Conservation (phyloP, 2,329 filamentous ascomycete genomes). For the Clarireedia monteithiana region DNA sequence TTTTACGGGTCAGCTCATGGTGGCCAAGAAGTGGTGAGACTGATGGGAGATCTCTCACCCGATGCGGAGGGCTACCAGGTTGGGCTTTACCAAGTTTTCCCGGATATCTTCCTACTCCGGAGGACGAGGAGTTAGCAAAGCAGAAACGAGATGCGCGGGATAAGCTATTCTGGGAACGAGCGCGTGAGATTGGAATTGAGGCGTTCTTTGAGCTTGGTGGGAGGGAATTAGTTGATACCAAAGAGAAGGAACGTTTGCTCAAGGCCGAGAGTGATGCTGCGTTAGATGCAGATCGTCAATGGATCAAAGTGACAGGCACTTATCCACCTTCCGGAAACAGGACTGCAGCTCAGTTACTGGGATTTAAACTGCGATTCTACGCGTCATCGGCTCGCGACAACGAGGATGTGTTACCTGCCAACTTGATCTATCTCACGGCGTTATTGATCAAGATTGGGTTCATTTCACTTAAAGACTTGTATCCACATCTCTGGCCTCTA, state of each 20-base stretch:
- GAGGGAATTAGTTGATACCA: constrained; percentile 53
- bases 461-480: constrained; percentile 83
- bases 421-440: constrained; percentile 85
- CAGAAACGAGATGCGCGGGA: constrained; percentile 59
- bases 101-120: constrained; percentile 55
- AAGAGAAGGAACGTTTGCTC: constrained; percentile 40
- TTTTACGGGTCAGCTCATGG: constrained; percentile 88
- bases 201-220: constrained; percentile 88
- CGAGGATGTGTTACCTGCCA: constrained; percentile 75
- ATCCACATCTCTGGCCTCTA: constrained; percentile 80
- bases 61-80: constrained; percentile 61
- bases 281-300: constrained; percentile 53
- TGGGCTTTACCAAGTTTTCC: constrained; percentile 74
- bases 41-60: constrained; percentile 34
- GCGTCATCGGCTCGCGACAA: constrained; percentile 69
- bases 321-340: constrained; percentile 79
- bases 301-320: constrained; percentile 75
- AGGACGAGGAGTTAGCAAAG: constrained; percentile 55
- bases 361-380: constrained; percentile 96
- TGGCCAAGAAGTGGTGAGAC: constrained; percentile 66
- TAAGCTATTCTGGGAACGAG: constrained; percentile 69
- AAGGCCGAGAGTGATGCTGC: constrained; percentile 32
- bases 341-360: constrained; percentile 87
- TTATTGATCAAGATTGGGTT: constrained; percentile 96
- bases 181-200: constrained; percentile 66